Evolutionary conservation across 805 yeast genomes (phyloP).

Genomic region (Wickerhamomyces sydowiorum): DNA sequence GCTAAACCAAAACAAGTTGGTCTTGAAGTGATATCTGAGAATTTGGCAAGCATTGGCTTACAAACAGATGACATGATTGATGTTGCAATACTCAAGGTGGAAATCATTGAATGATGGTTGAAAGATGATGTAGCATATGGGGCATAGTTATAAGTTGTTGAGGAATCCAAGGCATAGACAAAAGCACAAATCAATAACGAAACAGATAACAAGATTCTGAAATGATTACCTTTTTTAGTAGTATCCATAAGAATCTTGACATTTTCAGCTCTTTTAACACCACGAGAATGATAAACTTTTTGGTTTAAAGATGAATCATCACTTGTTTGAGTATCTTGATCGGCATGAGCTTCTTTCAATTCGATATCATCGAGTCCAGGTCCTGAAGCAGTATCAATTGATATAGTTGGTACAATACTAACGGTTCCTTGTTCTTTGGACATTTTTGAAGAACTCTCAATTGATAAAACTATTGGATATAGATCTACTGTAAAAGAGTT

Average conservation of each 20-base stretch:
- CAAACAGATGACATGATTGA: constrained; percentile 31
- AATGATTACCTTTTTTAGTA: not conserved
- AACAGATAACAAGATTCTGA: not conserved
- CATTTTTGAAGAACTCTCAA: no score
- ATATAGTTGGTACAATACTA: no score
- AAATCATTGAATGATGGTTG: constrained; percentile 29
- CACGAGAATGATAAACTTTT: not conserved
- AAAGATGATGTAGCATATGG: constrained; percentile 35
- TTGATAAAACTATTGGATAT: no score
- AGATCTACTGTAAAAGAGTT: no score
- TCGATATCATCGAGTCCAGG: no score
- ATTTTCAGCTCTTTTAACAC: not conserved
- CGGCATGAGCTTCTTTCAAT: not conserved
- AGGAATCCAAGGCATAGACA: constrained; percentile 19
- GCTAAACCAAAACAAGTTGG: constrained; percentile 27
- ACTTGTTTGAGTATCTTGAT: no score
- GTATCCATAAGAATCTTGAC: not conserved
- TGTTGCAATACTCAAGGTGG: constrained; percentile 31
- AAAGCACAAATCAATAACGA: not conserved
- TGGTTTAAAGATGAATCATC: not conserved
- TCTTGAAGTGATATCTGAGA: constrained; percentile 32
- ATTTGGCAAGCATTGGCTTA: constrained; percentile 31
- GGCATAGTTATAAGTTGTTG: constrained; percentile 24
- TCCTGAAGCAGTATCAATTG: not conserved
- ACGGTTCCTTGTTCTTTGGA: no score